These are phyloP conservation scores for Pleurotus tuber-regium DNA, from an alignment of 768 basidiomycete species.

Conservation along the genomic window DNA sequence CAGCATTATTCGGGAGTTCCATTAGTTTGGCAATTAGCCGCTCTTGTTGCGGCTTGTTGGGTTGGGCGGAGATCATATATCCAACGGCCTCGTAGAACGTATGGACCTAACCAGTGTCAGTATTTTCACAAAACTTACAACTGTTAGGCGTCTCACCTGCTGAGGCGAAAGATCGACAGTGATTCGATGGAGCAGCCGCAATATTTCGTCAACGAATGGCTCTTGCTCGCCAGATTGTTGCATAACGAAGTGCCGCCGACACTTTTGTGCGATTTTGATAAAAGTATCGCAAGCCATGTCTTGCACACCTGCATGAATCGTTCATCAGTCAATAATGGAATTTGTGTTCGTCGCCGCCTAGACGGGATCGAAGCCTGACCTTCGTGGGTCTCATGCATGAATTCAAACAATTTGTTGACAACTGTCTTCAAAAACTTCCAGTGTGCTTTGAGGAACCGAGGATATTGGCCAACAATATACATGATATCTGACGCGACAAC, in stretches of 20 bases:
- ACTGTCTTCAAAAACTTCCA: slow-evolving; percentile 99
- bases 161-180: slow-evolving; percentile 93
- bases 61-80: slow-evolving; percentile 99
- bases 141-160: slow-evolving; percentile 45
- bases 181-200: slow-evolving; percentile 87
- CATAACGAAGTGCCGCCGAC: slow-evolving; percentile 97
- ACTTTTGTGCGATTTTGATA: slow-evolving; percentile 99
- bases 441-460: slow-evolving; percentile 98
- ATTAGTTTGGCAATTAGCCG: slow-evolving; percentile 92
- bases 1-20: slow-evolving; percentile 96
- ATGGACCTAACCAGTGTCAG: slow-evolving; percentile 60
- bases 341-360: not conserved
- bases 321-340: not conserved
- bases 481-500: slow-evolving; percentile 95
- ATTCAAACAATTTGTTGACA: slow-evolving; percentile 99
- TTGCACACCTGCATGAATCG: slow-evolving; percentile 72
- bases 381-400: slow-evolving; percentile 99
- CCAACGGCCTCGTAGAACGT: slow-evolving; percentile 99
- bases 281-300: slow-evolving; percentile 99
- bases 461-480: slow-evolving; percentile 99
- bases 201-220: slow-evolving; percentile 97
- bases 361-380: slow-evolving; percentile 44
- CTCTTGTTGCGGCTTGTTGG: slow-evolving; percentile 96
- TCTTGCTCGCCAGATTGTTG: slow-evolving; percentile 96
- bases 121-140: slow-evolving; percentile 14